Conservation (phyloP, 176 grass and related monocot genomes). For the Pontederia crassipes region DNA sequence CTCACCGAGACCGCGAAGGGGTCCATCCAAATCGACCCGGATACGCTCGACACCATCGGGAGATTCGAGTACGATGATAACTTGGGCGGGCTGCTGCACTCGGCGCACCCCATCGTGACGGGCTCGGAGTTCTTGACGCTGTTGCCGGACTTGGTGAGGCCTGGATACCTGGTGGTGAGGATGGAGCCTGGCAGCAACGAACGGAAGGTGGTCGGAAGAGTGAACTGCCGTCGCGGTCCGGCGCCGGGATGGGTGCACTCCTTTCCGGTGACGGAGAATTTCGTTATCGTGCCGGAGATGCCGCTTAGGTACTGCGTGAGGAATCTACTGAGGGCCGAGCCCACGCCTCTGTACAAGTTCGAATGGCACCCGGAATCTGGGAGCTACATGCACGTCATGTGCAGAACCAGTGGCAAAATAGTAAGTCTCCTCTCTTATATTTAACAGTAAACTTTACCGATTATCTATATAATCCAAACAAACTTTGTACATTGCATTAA, state of each 20-base stretch:
- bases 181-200: conserved; percentile 80
- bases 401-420: conserved; percentile 81
- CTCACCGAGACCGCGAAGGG: conserved; percentile 95
- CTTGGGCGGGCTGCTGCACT: conserved; percentile 71
- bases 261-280: conserved; percentile 79
- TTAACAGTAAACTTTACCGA: not conserved
- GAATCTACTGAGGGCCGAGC: conserved; percentile 86
- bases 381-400: conserved; percentile 97
- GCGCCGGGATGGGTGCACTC: conserved; percentile 99
- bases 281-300: conserved; percentile 96
- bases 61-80: conserved; percentile 73
- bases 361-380: conserved; percentile 76
- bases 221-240: conserved; percentile 69
- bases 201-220: conserved; percentile 65
- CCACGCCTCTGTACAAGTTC: conserved; percentile 98
- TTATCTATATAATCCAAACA: not conserved
- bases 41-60: conserved; percentile 82
- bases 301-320: conserved; percentile 73
- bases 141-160: conserved; percentile 67
- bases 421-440: conserved; percentile 23
- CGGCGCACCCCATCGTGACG: conserved; percentile 82
- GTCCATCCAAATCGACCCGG: conserved; percentile 72
- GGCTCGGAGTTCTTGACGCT: conserved; percentile 81
- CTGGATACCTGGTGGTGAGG: conserved; percentile 54
- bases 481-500: not conserved